phyloP scores from a whole-genome alignment of 257 asterid genomes.

The Leonotis leonurus region DNA sequence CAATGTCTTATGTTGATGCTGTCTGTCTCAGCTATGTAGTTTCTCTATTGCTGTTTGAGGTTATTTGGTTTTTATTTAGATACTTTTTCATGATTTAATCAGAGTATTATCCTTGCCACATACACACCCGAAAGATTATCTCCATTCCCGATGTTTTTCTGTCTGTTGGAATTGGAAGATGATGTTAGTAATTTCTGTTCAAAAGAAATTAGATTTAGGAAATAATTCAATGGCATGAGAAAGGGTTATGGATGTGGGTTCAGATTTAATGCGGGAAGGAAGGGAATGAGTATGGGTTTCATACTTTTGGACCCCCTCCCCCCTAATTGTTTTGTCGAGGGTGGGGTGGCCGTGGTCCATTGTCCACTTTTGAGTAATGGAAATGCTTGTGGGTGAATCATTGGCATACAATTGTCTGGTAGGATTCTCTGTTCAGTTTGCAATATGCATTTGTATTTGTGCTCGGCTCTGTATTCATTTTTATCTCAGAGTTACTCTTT shows the following conservation, averaged over 20 bases:
- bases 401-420: background rate
- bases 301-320: background rate
- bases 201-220: background rate
- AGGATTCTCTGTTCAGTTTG: conserved; percentile 4
- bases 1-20: background rate
- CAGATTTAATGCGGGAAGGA: too few relatives aligned
- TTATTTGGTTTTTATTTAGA: background rate
- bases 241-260: background rate
- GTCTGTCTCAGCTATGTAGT: background rate
- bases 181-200: too few relatives aligned
- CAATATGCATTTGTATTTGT: background rate
- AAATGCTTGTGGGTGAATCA: background rate
- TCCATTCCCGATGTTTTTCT: background rate
- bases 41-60: background rate
- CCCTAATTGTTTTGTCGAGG: too few relatives aligned
- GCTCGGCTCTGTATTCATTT: background rate
- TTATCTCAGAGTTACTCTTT: background rate
- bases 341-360: background rate
- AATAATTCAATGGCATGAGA: background rate
- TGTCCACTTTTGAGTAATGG: background rate
- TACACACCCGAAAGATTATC: background rate
- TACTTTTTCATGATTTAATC: background rate
- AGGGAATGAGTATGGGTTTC: background rate
- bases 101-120: background rate
- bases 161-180: background rate